Conservation (phyloP, 192 early-diverging fungal species). For the Backusella tuberculispora region DNA sequence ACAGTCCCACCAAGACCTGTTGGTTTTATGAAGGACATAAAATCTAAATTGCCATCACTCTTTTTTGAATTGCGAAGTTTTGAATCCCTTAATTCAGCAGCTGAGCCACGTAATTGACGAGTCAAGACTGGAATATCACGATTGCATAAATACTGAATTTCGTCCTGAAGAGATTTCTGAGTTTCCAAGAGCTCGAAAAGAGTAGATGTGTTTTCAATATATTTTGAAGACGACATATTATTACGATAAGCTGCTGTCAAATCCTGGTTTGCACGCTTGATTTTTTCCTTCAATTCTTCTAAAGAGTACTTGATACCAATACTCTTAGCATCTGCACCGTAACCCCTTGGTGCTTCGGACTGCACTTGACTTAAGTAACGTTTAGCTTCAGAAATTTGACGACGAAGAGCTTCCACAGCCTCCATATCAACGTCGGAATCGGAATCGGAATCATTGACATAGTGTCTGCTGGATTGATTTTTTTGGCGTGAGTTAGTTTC, state of each 20-base stretch:
- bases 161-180: conserved; percentile 37
- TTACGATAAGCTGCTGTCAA: conserved; percentile 11
- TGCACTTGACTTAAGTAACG: background rate
- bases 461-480: background rate
- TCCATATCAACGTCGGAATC: background rate
- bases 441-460: background rate
- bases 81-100: conserved; percentile 43
- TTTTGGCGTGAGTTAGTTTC: conserved; percentile 34
- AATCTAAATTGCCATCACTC: conserved; percentile 34
- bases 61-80: conserved; percentile 47
- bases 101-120: conserved; percentile 45
- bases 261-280: conserved; percentile 44
- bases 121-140: conserved; percentile 49
- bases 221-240: conserved; percentile 5
- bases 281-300: conserved; percentile 50
- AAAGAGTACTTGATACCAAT: conserved; percentile 31
- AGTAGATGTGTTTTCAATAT: conserved; percentile 26
- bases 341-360: background rate
- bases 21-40: conserved; percentile 41
- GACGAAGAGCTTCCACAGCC: conserved; percentile 18
- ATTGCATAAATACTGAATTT: conserved; percentile 47
- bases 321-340: background rate
- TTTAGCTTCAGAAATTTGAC: conserved; percentile 24
- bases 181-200: conserved; percentile 32
- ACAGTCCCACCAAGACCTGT: conserved; percentile 57